Base-by-base conservation (phyloP, 176 grass and related monocot species). In the Oryza meyeriana region DNA sequence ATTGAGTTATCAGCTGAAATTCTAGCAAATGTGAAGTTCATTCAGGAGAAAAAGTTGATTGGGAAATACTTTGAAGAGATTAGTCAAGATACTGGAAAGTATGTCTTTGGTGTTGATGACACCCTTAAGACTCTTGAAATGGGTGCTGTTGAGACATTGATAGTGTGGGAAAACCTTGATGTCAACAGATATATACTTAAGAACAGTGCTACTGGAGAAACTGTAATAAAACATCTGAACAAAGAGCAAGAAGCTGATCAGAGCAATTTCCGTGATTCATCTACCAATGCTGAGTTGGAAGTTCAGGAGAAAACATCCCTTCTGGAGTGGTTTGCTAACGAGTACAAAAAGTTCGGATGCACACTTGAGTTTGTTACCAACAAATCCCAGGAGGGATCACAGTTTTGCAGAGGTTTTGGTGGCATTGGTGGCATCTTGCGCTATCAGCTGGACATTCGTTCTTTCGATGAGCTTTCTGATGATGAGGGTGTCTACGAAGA, bases 21-120 rank as follows among this genome's bases (percentile, higher is more conserved):
- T 76, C 79, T 94, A 16, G 81, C 88, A 78, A 94, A 94, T 73
- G 91, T 94, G 27, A 91, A 94, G 72, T 94, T 94, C 73, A 94
- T 94, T 71, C 91, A 94, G 64, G 91, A 94, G 88, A 91, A 94
- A 72, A 94, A 91, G 71, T 64, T 91, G 79, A 94, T 94, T 69
- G 92, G 89, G 44, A 94, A 94, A 66, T 94, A 91, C 76, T 94
- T 94, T 52, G 92, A 94, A 90, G 92, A 94, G 80, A 94, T 91
- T 34, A 94, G 92, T 48, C 89, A 94, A 67, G 92, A 94, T 80
- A 91, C 89, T 2, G 92, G 92, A 2, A 94, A 91, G 38, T 91
- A 94, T 52, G 89, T 94, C 13, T 94, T 94, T 84, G 92, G 92
- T 35, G 88, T 91, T 79, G 92, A 94, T 71, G 86, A 94, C 63